A percentile compares a stretch with the other conserved stretches of the same genome.
Conservation (phyloP, 495 filamentous ascomycete genomes). For the Parachaetomium inaequale region DNA sequence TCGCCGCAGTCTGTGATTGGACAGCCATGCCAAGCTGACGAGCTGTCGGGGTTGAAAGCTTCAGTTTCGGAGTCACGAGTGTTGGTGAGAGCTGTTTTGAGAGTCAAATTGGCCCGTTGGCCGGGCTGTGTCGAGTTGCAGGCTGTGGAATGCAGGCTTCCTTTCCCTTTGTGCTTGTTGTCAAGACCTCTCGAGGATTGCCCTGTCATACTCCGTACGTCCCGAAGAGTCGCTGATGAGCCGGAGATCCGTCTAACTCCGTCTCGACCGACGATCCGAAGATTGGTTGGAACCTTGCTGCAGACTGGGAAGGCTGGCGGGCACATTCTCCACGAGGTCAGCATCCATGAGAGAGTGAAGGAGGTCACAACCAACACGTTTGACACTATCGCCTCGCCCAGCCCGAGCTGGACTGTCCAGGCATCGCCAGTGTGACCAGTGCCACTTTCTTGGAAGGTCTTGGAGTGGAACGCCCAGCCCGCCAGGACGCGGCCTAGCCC, state of each 20-base stretch:
- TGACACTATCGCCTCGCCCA: too few species aligned
- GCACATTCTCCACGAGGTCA: too few species aligned
- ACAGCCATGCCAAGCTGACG: not conserved
- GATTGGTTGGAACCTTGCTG: too few species aligned
- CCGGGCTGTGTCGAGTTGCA: not conserved
- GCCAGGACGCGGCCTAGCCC: constrained; percentile 15
- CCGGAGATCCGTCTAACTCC: too few species aligned
- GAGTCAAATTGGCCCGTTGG: too few species aligned
- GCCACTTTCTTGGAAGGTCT: constrained; percentile 13
- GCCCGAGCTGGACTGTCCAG: not conserved
- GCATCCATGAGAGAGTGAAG: too few species aligned
- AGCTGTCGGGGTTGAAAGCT: not conserved
- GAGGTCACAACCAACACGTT: too few species aligned
- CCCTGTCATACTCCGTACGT: too few species aligned
- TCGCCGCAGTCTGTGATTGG: not conserved
- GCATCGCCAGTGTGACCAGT: constrained; percentile 9
- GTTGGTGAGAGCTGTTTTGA: not conserved
- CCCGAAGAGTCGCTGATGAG: too few species aligned
- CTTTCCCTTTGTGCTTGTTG: not conserved
- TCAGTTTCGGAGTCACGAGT: constrained; percentile 3
- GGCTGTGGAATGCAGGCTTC: not conserved
- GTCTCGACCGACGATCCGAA: too few species aligned
- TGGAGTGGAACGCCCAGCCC: constrained; percentile 10
- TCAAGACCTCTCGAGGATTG: not conserved
- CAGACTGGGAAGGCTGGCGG: too few species aligned